Evolutionary conservation across 495 filamentous ascomycete species (phyloP).

Genomic region (Penicillium robsamsonii): DNA sequence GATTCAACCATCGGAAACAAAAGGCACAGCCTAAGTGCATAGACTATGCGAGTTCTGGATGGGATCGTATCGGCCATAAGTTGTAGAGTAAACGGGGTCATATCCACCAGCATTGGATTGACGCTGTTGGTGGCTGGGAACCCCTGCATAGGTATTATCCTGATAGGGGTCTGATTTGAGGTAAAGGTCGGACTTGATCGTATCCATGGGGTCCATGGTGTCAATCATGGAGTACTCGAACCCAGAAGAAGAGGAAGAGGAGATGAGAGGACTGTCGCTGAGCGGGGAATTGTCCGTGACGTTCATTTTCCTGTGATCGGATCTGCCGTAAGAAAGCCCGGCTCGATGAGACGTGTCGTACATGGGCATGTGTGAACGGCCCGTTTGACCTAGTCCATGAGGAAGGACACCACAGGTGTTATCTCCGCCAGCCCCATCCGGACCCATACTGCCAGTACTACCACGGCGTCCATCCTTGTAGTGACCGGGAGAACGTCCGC

Average conservation of each 20-base stretch:
- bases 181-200: slow-evolving; percentile 29
- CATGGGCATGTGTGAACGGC: slow-evolving; percentile 37
- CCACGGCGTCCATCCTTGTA: slow-evolving; percentile 81
- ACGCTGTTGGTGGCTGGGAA: slow-evolving; percentile 24
- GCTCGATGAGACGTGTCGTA: slow-evolving; percentile 39
- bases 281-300: slow-evolving; percentile 39
- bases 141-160: slow-evolving; percentile 29
- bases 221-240: slow-evolving; percentile 43
- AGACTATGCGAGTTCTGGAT: slow-evolving; percentile 36
- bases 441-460: slow-evolving; percentile 69
- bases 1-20: not conserved
- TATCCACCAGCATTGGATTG: slow-evolving; percentile 30
- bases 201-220: slow-evolving; percentile 45
- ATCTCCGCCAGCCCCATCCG: slow-evolving; percentile 54
- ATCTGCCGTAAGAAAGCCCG: slow-evolving; percentile 35
- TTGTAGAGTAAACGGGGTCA: slow-evolving; percentile 36
- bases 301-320: slow-evolving; percentile 39
- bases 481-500: slow-evolving; percentile 88
- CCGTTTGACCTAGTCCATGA: slow-evolving; percentile 35
- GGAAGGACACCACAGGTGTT: slow-evolving; percentile 30
- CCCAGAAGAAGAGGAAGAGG: slow-evolving; percentile 44
- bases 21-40: slow-evolving; percentile 28
- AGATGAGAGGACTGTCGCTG: slow-evolving; percentile 43
- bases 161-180: slow-evolving; percentile 37
- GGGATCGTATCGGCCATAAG: slow-evolving; percentile 34